A percentile compares a stretch with the other conserved stretches of the same genome.
Conservation (phyloP, 1,284 basidiomycete genomes). For the Violaceomyces palustris region DNA sequence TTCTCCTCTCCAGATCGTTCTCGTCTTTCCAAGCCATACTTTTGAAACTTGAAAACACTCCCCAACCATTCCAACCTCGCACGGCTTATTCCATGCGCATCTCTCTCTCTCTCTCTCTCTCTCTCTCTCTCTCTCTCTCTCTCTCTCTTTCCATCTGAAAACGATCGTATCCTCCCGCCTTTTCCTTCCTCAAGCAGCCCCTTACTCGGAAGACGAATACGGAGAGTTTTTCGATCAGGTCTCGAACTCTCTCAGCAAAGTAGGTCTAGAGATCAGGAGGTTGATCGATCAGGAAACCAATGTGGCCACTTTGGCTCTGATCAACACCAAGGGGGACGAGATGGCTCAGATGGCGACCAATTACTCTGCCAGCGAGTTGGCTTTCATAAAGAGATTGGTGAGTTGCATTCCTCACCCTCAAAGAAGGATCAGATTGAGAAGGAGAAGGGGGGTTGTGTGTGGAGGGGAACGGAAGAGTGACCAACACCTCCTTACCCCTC, state of each 20-base stretch:
- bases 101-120: neutral
- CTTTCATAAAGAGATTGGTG: slow-evolving; percentile 34
- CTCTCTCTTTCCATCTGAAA: slow-evolving; percentile 1
- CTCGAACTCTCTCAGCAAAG: slow-evolving; percentile 5
- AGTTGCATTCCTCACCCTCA: neutral
- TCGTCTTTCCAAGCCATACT: too few species aligned
- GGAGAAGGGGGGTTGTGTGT: too few species aligned
- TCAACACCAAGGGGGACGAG: slow-evolving; percentile 39
- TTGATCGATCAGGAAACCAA: slow-evolving; percentile 27
- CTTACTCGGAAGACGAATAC: slow-evolving; percentile 10
- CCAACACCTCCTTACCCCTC: neutral
- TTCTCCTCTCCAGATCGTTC: too few species aligned
- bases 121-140: slow-evolving; percentile 5
- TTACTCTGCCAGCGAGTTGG: slow-evolving; percentile 34
- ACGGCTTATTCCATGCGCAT: slow-evolving; percentile 6
- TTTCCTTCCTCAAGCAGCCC: neutral
- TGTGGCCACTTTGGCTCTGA: slow-evolving; percentile 20
- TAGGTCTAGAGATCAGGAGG: slow-evolving; percentile 38
- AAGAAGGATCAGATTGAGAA: too few species aligned
- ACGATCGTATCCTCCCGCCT: neutral
- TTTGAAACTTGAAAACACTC: too few species aligned
- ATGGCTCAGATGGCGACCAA: slow-evolving; percentile 40
- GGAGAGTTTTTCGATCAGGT: slow-evolving; percentile 11
- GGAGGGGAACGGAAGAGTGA: too few species aligned
- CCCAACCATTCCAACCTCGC: too few species aligned